Percentiles rank a stretch among this genome's conserved stretches.
Evolutionary conservation across 2,329 filamentous ascomycete species (phyloP).

Genomic region (Sporothrix humicola): DNA sequence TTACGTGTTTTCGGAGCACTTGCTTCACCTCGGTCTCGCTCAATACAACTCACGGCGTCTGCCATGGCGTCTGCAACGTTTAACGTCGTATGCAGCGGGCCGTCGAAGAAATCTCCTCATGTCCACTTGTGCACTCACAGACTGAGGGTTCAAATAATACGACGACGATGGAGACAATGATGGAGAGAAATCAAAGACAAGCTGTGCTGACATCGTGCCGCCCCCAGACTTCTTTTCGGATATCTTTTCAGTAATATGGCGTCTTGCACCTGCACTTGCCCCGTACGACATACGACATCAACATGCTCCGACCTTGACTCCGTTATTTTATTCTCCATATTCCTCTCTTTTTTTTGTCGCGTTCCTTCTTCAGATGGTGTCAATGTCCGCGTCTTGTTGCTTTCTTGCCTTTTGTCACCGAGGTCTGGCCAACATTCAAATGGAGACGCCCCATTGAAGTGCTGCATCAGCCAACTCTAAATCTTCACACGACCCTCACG

Average conservation of each 20-base stretch:
- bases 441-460: neutral
- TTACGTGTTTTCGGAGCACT: neutral
- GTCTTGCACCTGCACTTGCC: neutral
- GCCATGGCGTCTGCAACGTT: neutral
- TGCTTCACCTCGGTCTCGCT: too few relatives aligned
- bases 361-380: neutral
- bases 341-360: neutral
- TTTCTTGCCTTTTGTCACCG: neutral
- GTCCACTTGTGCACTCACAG: too few relatives aligned
- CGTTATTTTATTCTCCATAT: too few relatives aligned
- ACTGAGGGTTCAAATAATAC: too few relatives aligned
- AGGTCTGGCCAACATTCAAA: neutral
- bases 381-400: neutral
- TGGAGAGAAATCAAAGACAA: too few relatives aligned
- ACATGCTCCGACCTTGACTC: too few relatives aligned
- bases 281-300: neutral
- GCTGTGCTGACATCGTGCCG: neutral
- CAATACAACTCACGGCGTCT: neutral
- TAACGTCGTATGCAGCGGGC: slow-evolving; percentile 4
- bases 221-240: neutral
- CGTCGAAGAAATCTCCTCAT: neutral
- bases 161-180: too few relatives aligned
- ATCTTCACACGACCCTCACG: neutral
- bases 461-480: neutral
- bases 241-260: neutral